phyloP scores from a whole-genome alignment of 2,329 filamentous ascomycete species.

The Aspergillus sp. region DNA sequence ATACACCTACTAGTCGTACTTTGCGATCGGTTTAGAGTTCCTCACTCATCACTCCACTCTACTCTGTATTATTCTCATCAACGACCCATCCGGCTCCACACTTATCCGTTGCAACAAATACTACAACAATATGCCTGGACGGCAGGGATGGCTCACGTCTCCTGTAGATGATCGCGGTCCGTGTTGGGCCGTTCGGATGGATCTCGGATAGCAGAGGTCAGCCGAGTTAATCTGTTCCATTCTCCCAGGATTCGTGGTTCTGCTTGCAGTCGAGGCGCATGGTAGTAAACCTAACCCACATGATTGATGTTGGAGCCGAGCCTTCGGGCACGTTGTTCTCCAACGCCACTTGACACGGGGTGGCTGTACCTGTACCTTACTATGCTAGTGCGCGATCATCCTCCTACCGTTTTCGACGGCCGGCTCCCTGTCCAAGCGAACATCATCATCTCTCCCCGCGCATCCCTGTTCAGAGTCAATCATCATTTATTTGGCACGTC shows the following conservation, averaged over 20 bases:
- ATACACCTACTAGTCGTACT: not conserved
- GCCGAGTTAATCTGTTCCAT: not conserved
- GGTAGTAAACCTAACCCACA: not conserved
- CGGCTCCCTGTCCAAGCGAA: not conserved
- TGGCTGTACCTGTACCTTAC: not conserved
- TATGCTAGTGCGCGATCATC: not conserved
- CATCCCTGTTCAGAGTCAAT: not conserved
- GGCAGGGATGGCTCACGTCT: not conserved
- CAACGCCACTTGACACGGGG: not conserved
- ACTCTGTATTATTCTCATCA: not conserved
- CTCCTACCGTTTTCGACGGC: not conserved
- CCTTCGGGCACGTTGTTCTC: not conserved
- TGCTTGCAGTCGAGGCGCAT: not conserved
- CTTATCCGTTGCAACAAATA: conserved; percentile 4
- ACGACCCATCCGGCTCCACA: conserved; percentile 8
- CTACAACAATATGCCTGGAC: not conserved
- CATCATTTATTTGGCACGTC: not conserved
- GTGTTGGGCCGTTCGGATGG: not conserved
- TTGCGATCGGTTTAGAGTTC: conserved; percentile 9
- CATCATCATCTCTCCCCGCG: not conserved
- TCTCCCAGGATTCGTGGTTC: not conserved
- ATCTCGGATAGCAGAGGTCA: not conserved
- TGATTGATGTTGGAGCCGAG: not conserved
- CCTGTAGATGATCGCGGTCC: not conserved
- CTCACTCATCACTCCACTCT: conserved; percentile 6